Evolutionary conservation across 2,329 filamentous ascomycete species (phyloP).

Genomic region (Apiospora rasikravindrae): DNA sequence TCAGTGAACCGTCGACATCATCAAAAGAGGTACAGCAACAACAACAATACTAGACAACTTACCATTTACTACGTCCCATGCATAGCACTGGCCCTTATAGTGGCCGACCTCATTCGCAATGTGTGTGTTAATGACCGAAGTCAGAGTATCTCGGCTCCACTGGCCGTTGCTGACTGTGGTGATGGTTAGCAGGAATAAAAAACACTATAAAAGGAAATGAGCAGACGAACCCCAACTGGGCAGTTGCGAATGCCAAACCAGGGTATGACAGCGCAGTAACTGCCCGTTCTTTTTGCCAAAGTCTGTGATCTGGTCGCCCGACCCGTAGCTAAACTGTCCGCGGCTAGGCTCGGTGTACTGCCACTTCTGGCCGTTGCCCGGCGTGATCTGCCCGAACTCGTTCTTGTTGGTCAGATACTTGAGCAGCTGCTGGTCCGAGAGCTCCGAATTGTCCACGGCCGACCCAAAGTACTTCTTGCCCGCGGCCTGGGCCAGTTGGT

Average conservation of each 20-base stretch:
- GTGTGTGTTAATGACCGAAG: constrained; percentile 61
- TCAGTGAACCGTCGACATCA: background rate
- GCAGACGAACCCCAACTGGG: constrained; percentile 20
- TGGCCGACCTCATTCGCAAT: constrained; percentile 62
- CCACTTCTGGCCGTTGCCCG: constrained; percentile 70
- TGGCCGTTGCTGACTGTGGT: constrained; percentile 34
- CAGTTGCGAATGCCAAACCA: constrained; percentile 32
- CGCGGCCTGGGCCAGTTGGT: constrained; percentile 59
- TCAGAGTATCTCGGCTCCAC: constrained; percentile 65
- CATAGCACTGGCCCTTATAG: constrained; percentile 64
- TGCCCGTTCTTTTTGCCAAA: constrained; percentile 54
- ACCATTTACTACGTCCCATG: constrained; percentile 68
- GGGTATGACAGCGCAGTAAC: constrained; percentile 66
- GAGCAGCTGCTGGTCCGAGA: constrained; percentile 60
- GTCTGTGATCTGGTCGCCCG: constrained; percentile 58
- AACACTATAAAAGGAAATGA: background rate
- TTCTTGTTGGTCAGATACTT: constrained; percentile 56
- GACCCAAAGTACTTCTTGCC: constrained; percentile 70
- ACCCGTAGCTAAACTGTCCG: constrained; percentile 61
- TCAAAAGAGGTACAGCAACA: background rate
- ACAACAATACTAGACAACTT: background rate
- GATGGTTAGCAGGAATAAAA: background rate
- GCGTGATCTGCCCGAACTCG: constrained; percentile 70
- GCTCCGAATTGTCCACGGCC: constrained; percentile 63
- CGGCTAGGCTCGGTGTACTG: constrained; percentile 63